Conservation (phyloP, 2,329 filamentous ascomycete species). For the Aureobasidium sp. region DNA sequence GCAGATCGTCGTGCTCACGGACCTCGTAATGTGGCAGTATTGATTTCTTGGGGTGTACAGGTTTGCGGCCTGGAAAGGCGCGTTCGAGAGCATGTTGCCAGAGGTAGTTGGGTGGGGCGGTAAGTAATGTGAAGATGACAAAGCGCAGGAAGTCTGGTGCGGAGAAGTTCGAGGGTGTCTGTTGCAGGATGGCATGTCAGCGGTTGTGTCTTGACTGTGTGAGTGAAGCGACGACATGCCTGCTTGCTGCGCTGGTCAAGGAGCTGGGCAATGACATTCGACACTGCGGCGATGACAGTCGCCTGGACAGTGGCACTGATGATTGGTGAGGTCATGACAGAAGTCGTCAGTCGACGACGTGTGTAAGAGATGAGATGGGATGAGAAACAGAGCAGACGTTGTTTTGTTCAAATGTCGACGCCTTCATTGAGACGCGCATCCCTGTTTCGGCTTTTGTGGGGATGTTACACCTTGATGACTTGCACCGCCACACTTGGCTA, state of each 20-base stretch:
- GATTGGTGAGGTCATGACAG: constrained; percentile 38
- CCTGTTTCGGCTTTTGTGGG: not conserved
- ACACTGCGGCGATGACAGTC: constrained; percentile 56
- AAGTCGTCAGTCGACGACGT: not conserved
- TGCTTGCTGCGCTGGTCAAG: constrained; percentile 38
- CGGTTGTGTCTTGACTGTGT: not conserved
- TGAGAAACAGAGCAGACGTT: constrained; percentile 16
- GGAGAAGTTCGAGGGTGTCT: constrained; percentile 43
- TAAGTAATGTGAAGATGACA: constrained; percentile 46
- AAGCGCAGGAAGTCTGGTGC: constrained; percentile 47
- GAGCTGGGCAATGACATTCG: constrained; percentile 66
- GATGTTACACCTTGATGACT: constrained; percentile 2
- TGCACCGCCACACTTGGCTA: constrained; percentile 3
- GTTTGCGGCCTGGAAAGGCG: constrained; percentile 43
- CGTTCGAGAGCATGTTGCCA: constrained; percentile 53
- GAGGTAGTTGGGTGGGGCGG: constrained; percentile 51
- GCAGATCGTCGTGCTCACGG: not conserved
- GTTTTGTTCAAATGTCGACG: not conserved
- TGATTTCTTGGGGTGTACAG: not conserved
- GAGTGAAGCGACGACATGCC: not conserved
- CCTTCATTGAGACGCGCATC: not conserved
- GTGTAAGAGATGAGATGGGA: constrained; percentile 20
- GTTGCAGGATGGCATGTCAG: not conserved
- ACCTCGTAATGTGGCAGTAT: not conserved
- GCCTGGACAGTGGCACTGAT: constrained; percentile 58